Base-by-base conservation (phyloP, 202 grass and related monocot genomes). In the Cymbopogon flexuosus region DNA sequence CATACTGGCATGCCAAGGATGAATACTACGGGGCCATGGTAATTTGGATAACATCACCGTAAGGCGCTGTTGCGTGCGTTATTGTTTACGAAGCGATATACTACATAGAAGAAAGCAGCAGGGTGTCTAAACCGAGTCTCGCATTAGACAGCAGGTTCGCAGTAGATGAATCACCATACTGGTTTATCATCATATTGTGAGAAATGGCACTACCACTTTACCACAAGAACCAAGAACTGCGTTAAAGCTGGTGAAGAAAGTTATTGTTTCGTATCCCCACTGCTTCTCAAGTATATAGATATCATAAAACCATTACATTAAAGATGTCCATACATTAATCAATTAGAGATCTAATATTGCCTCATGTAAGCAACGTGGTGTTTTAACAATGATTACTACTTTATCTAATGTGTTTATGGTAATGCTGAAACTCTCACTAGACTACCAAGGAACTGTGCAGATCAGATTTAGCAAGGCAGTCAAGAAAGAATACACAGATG, bases 281-380 rank as follows among this genome's bases (percentile, higher is more conserved):
- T 77, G 36, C 49, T 76, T 84, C 62, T 34, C 69, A 24, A 75
- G 72, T 77, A 84, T 65, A 16, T 65, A 16, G 57, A 78, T 72
- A 65, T 58, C 49, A 81, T 13, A 77, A 72, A 27, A 47, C 41
- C 23, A 78, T 82, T 89, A 89, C 87, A 89, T 82, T 62, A 66
- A 72, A 81, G 37, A 81, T 73, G 31, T 78, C 59, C 60, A 82
- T 85, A 89, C 87, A 89, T 34, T 72, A 39, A 70, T 70, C 65
- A 73, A 77, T 31, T 72, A 78, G 39, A 77, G 11, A 72, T 29
- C 70, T 63, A 75, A 39, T 68, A 73, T 42, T 79, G 69, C 56
- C 30, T 59, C 42, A 35, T 23, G 19, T 46, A 84, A 70, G 46
- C 14, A 70, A 84, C 63, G 70, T 36, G 51, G 21, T 69, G 58